Evolutionary conservation across 371 early-diverging fungal species (phyloP), one percentile per base, ranked within the genome.

Genomic region (Lichtheimia corymbifera): DNA sequence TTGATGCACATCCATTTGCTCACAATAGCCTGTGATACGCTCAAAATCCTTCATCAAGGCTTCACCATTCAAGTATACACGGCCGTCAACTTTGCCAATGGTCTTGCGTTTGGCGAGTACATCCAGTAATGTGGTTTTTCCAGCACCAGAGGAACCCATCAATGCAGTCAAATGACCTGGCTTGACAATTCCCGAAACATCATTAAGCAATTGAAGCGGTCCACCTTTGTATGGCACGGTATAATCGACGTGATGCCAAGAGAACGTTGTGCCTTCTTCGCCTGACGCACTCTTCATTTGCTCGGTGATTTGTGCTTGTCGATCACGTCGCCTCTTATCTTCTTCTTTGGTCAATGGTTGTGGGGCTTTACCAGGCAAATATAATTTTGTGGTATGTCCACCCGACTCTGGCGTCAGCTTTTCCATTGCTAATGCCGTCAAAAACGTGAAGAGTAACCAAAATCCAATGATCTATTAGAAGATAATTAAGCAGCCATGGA

Each of bases 61-160:
- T 50, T 72, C 68, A 64, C 74, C 79, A 76, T 85, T 76, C 81
- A 91, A 58, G 68, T 79, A 76, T 47, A 91, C 74, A 17, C 75
- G 69, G 27, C 93, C 93, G 15, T 85, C 78, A n/a, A 90, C 73
- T 12, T 76, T 86, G 22, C 92, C 92, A 40, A 83, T 82, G 15
- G 87, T 90, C 77, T 90, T 90, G 64, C 91, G 88, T 62, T 80
- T 82, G 17, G 91, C 88, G 17, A 91, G 74, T 0, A 92, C 80
- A 72, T 96, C 94, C 62, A 93, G 62, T 0, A 94, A 77, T 1
- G 94, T 91, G 0, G 93, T 90, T 73, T 96, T 95, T 50, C 96
- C 96, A 22, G 91, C 88, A 57, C 93, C 93, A 20, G 88, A 87
- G 3, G 89, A 81, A 20, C 93, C 93, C 88, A 94, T 88, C 18